phyloP scores from a whole-genome alignment of 768 basidiomycete species.

The Cystofilobasidium capitatum region DNA sequence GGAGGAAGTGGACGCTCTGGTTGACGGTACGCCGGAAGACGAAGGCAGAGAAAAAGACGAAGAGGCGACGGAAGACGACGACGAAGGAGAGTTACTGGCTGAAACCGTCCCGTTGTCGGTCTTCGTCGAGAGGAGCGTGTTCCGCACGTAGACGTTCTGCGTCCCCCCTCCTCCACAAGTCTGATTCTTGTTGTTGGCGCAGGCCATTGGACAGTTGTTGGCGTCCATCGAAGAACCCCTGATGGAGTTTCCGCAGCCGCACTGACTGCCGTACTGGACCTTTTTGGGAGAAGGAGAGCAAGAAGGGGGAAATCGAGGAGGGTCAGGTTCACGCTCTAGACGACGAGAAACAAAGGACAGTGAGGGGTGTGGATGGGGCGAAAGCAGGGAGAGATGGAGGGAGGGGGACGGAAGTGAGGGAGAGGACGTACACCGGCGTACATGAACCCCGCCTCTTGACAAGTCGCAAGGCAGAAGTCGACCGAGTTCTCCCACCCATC shows the following conservation, averaged over 20 bases:
- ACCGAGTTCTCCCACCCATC: neutral
- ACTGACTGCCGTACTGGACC: neutral
- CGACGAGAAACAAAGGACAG: no score
- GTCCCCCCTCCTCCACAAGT: neutral
- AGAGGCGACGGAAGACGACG: neutral
- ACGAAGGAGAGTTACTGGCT: neutral
- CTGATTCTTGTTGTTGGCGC: neutral
- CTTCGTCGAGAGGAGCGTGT: neutral
- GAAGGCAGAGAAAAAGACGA: neutral
- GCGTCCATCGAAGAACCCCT: neutral
- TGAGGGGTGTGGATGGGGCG: no score
- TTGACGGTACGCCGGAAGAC: neutral
- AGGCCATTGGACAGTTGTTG: neutral
- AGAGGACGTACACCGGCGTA: no score
- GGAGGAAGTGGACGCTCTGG: neutral
- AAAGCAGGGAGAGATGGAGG: no score
- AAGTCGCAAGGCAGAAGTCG: neutral
- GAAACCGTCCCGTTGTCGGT: no score
- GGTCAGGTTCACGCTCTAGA: no score
- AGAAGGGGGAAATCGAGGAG: no score
- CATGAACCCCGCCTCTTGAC: neutral
- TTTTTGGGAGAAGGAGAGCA: no score
- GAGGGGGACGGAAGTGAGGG: no score
- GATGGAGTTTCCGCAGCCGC: constrained; percentile 1
- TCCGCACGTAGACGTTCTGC: neutral